Evolutionary conservation across 139 green algal species (phyloP).

Genomic region (Chlamydomonas applanata): DNA sequence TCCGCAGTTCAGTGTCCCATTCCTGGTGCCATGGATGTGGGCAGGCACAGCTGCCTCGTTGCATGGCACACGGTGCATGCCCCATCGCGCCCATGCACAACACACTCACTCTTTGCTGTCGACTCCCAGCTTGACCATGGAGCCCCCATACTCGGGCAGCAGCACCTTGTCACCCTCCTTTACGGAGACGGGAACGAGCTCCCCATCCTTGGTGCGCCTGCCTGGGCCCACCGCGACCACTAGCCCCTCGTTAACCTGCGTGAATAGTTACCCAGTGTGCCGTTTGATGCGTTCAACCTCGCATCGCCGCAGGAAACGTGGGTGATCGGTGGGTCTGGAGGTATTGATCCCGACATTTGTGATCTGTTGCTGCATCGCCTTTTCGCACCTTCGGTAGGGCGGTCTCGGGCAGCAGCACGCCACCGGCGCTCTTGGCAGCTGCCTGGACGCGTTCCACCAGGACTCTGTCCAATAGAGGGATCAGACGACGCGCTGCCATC

Average conservation of each 20-base stretch:
- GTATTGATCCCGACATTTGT: constrained; percentile 1
- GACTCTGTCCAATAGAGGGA: constrained; percentile 73
- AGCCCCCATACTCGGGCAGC: constrained; percentile 95
- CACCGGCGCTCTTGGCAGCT: constrained; percentile 79
- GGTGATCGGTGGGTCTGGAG: too few species aligned
- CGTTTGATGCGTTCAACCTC: too few species aligned
- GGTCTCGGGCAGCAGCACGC: constrained; percentile 91
- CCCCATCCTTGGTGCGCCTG: constrained; percentile 63
- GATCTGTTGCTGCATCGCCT: not conserved
- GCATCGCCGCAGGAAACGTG: too few species aligned
- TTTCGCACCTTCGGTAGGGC: constrained; percentile 63
- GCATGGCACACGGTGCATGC: too few species aligned
- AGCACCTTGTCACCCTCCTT: constrained; percentile 96
- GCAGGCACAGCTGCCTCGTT: too few species aligned
- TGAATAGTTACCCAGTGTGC: too few species aligned
- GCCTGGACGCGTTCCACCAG: constrained; percentile 86
- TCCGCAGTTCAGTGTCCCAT: not conserved
- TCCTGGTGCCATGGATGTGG: not conserved
- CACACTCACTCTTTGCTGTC: constrained; percentile 88
- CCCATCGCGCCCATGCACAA: too few species aligned
- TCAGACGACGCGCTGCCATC: constrained; percentile 42
- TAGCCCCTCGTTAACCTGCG: constrained; percentile 86
- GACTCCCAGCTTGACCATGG: constrained; percentile 77
- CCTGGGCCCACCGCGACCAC: constrained; percentile 93
- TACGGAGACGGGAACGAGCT: constrained; percentile 75